A percentile compares a stretch with the other conserved stretches of the same genome.
These are phyloP conservation scores for Melampsora larici-populina DNA, from an alignment of 1,284 basidiomycete species.

Conservation along the genomic window DNA sequence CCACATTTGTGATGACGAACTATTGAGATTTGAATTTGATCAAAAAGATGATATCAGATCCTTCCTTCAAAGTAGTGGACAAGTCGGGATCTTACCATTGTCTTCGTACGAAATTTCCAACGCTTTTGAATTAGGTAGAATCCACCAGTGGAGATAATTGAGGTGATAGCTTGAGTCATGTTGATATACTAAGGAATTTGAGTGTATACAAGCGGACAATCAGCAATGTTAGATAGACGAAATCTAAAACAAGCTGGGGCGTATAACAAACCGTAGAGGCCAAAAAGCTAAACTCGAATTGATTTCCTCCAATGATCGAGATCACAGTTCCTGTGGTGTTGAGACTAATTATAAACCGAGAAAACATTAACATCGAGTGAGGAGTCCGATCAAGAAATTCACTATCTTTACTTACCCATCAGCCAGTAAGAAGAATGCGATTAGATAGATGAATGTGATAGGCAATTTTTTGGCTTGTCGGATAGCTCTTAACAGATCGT, in stretches of 20 bases:
- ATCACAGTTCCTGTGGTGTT: conserved; percentile 42
- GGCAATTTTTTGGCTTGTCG: conserved; percentile 22
- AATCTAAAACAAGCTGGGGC: neutral
- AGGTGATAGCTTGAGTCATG: conserved; percentile 43
- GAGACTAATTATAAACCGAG: neutral
- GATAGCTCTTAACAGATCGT: conserved; percentile 11
- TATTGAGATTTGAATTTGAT: conserved; percentile 4
- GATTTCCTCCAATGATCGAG: conserved; percentile 27
- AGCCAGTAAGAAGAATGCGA: conserved; percentile 39
- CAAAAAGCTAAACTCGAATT: conserved; percentile 38
- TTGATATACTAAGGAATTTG: conserved; percentile 24
- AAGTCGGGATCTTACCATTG: conserved; percentile 19
- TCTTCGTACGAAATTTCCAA: conserved; percentile 38
- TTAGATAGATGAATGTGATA: conserved; percentile 33
- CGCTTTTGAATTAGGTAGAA: conserved; percentile 40
- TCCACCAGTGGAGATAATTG: conserved; percentile 38
- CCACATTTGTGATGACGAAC: conserved; percentile 39
- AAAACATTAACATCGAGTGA: neutral
- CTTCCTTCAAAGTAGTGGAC: neutral
- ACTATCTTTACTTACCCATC: conserved; percentile 28
- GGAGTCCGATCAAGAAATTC: too few relatives aligned
- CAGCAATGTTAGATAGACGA: neutral
- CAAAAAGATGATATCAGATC: too few relatives aligned
- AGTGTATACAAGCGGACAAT: neutral
- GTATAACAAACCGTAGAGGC: conserved; percentile 23